phyloP scores from a whole-genome alignment of 495 filamentous ascomycete species.

The Massariosphaeria phaeospora region DNA sequence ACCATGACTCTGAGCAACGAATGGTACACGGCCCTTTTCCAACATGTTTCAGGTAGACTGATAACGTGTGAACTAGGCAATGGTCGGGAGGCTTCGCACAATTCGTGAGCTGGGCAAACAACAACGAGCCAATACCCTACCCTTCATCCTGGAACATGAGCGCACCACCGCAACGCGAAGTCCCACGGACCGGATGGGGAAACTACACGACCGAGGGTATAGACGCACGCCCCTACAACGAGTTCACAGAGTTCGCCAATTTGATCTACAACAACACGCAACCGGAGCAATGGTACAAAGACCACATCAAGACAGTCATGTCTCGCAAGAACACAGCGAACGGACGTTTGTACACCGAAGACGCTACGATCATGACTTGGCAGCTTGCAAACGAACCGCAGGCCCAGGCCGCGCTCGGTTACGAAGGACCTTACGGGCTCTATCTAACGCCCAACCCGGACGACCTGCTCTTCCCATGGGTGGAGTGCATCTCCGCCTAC shows the following conservation, averaged over 20 bases:
- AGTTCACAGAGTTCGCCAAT: slow-evolving; percentile 29
- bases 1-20: slow-evolving; percentile 33
- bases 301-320: slow-evolving; percentile 30
- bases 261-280: slow-evolving; percentile 24
- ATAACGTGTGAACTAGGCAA: too few relatives aligned
- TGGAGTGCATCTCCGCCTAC: slow-evolving; percentile 27
- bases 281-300: slow-evolving; percentile 30
- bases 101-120: slow-evolving; percentile 29
- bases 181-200: slow-evolving; percentile 28
- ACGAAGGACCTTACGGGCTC: slow-evolving; percentile 27
- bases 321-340: slow-evolving; percentile 31
- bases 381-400: slow-evolving; percentile 37
- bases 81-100: slow-evolving; percentile 35
- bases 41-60: too few relatives aligned
- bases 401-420: slow-evolving; percentile 8
- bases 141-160: slow-evolving; percentile 31
- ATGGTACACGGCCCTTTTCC: too few relatives aligned
- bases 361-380: slow-evolving; percentile 36
- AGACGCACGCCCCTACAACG: slow-evolving; percentile 12
- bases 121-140: slow-evolving; percentile 25
- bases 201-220: slow-evolving; percentile 21
- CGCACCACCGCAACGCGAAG: slow-evolving; percentile 23
- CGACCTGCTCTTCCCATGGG: slow-evolving; percentile 31
- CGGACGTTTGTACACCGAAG: slow-evolving; percentile 32
- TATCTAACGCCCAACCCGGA: slow-evolving; percentile 22